A percentile compares a stretch with the other conserved stretches of the same genome.
Conservation (phyloP, 140 eudicot genomes). For the Anethum foeniculum region DNA sequence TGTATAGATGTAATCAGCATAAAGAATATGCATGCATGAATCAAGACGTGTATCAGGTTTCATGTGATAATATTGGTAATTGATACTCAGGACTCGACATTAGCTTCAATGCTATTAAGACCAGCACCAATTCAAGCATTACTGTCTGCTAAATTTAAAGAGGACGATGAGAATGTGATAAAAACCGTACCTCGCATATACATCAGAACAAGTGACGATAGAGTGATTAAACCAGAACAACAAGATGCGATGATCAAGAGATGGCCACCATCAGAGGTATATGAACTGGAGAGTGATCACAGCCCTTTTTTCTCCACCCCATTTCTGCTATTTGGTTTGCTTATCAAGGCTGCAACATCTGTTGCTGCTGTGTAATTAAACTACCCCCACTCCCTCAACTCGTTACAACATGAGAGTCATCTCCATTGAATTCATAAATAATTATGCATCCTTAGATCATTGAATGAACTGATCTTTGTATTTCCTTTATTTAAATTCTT, state of each 20-base stretch:
- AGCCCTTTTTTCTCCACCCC: slow-evolving; percentile 74
- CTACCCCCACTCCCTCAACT: neutral
- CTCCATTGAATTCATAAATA: neutral
- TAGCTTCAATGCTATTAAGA: slow-evolving; percentile 49
- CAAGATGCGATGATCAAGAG: slow-evolving; percentile 62
- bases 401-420: neutral
- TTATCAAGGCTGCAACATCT: slow-evolving; percentile 48
- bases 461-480: neutral
- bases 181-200: slow-evolving; percentile 48
- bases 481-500: neutral
- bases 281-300: slow-evolving; percentile 62
- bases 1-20: neutral
- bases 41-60: neutral
- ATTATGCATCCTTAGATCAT: neutral
- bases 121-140: slow-evolving; percentile 56
- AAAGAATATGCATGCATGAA: neutral
- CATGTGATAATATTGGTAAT: neutral
- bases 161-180: slow-evolving; percentile 22
- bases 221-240: slow-evolving; percentile 50
- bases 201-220: slow-evolving; percentile 49
- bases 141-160: slow-evolving; percentile 24
- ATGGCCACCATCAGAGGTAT: slow-evolving; percentile 57
- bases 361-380: slow-evolving; percentile 1
- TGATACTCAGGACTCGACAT: slow-evolving; percentile 40
- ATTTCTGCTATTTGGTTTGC: slow-evolving; percentile 52